Evolutionary conservation across 495 filamentous ascomycete genomes (phyloP).

Genomic region (Aspergillus asperescens): DNA sequence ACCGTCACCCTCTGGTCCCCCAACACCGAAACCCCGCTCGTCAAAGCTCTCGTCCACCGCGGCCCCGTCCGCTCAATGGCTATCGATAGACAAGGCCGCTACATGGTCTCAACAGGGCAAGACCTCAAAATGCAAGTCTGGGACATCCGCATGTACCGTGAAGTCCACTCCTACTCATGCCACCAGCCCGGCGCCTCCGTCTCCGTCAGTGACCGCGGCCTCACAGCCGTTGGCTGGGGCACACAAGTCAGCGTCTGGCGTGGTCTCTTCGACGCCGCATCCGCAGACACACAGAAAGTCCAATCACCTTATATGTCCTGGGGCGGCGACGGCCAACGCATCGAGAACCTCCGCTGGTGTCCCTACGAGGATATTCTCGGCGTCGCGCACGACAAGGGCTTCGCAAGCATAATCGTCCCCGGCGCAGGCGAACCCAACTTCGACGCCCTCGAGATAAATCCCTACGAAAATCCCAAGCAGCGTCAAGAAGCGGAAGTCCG

Average conservation of each 20-base stretch:
- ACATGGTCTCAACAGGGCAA: slow-evolving; percentile 92
- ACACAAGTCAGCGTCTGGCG: slow-evolving; percentile 86
- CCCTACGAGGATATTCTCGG: slow-evolving; percentile 92
- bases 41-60: slow-evolving; percentile 89
- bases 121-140: slow-evolving; percentile 91
- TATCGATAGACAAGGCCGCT: slow-evolving; percentile 82
- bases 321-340: slow-evolving; percentile 76
- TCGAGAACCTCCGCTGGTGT: slow-evolving; percentile 84
- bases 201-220: slow-evolving; percentile 77
- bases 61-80: slow-evolving; percentile 87
- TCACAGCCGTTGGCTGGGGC: slow-evolving; percentile 89
- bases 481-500: slow-evolving; percentile 90
- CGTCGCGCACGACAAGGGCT: slow-evolving; percentile 76
- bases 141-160: slow-evolving; percentile 91
- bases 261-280: slow-evolving; percentile 70
- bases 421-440: slow-evolving; percentile 96
- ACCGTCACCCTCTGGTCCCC: slow-evolving; percentile 95
- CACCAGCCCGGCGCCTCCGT: slow-evolving; percentile 78
- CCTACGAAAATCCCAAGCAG: slow-evolving; percentile 93
- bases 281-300: slow-evolving; percentile 67
- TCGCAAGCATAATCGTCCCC: slow-evolving; percentile 82
- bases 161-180: slow-evolving; percentile 86
- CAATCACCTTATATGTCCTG: slow-evolving; percentile 89
- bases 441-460: slow-evolving; percentile 88
- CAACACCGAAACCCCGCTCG: slow-evolving; percentile 76